phyloP scores from a whole-genome alignment of 2,329 filamentous ascomycete species.

The Colletotrichum salicis region DNA sequence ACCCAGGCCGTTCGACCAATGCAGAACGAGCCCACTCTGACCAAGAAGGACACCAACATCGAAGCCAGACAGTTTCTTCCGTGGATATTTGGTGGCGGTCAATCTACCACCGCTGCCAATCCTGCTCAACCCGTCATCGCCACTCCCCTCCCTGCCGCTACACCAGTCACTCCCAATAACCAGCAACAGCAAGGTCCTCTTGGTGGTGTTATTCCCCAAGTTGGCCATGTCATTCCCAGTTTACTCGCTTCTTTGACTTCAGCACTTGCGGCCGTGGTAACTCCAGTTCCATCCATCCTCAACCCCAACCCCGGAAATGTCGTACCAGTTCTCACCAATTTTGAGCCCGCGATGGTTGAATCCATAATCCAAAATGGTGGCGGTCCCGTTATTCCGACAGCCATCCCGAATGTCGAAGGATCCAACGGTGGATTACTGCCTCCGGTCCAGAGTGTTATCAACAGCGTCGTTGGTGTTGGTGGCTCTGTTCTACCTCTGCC shows the following conservation, averaged over 20 bases:
- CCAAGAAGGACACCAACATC: not conserved
- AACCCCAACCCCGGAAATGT: not conserved
- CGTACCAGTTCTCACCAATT: not conserved
- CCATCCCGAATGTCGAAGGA: not conserved
- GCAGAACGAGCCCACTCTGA: not conserved
- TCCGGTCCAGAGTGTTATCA: slow-evolving; percentile 1
- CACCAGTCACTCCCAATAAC: not conserved
- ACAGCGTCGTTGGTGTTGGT: not conserved
- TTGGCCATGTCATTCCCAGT: not conserved
- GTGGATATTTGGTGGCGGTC: slow-evolving; percentile 13
- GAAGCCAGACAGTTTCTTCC: slow-evolving; percentile 23
- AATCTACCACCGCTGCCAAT: not conserved
- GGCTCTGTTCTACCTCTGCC: not conserved
- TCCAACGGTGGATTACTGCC: not conserved
- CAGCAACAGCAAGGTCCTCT: slow-evolving; percentile 13
- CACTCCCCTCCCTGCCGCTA: slow-evolving; percentile 9
- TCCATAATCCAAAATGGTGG: not conserved
- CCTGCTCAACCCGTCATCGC: slow-evolving; percentile 8
- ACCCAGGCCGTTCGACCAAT: not conserved
- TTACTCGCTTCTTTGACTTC: not conserved
- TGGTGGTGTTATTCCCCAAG: not conserved
- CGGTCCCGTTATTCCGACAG: not conserved
- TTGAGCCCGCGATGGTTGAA: not conserved
- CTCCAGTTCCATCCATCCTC: not conserved
- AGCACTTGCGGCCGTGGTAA: not conserved